These are phyloP conservation scores for Tribonema minus DNA, from an alignment of 108 stramenopile genomes.

Conservation along the genomic window DNA sequence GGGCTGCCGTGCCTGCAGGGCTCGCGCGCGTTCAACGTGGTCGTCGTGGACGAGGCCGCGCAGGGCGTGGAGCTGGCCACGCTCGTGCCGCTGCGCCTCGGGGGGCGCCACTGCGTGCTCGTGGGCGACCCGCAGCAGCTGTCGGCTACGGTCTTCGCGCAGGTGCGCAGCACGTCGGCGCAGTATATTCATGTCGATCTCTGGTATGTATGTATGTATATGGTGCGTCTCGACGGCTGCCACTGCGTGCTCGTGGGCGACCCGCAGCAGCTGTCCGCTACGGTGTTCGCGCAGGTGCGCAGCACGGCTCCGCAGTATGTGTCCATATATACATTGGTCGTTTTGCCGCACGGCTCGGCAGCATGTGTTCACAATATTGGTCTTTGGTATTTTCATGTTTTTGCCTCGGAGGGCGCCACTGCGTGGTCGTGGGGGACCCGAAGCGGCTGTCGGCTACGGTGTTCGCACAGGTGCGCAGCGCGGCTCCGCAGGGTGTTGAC, in stretches of 20 bases:
- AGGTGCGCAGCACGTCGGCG: slow-evolving; percentile 16
- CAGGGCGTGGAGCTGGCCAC: slow-evolving; percentile 92
- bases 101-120: slow-evolving; percentile 37
- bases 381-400: no score
- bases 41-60: slow-evolving; percentile 97
- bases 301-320: no score
- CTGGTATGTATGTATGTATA: no score
- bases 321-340: no score
- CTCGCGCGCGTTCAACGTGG: slow-evolving; percentile 75
- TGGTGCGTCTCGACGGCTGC: slow-evolving; percentile 8
- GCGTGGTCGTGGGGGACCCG: slow-evolving; percentile 74
- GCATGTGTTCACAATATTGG: no score
- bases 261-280: slow-evolving; percentile 95
- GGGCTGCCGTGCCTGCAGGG: slow-evolving; percentile 81
- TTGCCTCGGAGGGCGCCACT: slow-evolving; percentile 30
- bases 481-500: no score
- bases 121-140: slow-evolving; percentile 93
- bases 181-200: no score
- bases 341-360: no score
- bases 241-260: slow-evolving; percentile 69
- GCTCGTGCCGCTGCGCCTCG: slow-evolving; percentile 73
- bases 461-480: slow-evolving; percentile 59
- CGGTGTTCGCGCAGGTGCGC: slow-evolving; percentile 71
- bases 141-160: slow-evolving; percentile 91
- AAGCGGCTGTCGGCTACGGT: slow-evolving; percentile 97